These are phyloP conservation scores for Pichia sp. DNA, from an alignment of 1,139 yeast species.

Conservation along the genomic window DNA sequence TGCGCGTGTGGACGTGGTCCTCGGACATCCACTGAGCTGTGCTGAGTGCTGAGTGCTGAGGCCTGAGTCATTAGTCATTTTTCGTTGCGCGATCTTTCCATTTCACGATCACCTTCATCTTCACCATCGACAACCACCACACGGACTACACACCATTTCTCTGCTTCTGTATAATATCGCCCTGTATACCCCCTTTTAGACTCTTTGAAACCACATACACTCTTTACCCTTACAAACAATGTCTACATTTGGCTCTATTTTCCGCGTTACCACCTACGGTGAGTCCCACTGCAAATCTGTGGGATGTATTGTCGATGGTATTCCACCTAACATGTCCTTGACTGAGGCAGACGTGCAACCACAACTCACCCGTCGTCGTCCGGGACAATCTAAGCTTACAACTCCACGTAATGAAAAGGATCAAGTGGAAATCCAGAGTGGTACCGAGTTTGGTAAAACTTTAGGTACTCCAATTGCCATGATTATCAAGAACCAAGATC, in stretches of 20 bases:
- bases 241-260: constrained; percentile 60
- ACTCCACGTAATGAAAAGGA: constrained; percentile 97
- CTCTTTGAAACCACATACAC: too few species aligned
- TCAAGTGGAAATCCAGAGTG: constrained; percentile 85
- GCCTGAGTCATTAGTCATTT: too few species aligned
- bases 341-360: constrained; percentile 90
- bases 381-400: constrained; percentile 87
- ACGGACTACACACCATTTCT: too few species aligned
- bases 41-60: too few species aligned
- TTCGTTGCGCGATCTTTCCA: too few species aligned
- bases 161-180: too few species aligned
- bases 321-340: constrained; percentile 88
- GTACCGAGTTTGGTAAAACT: constrained; percentile 86
- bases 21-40: constrained; percentile 31
- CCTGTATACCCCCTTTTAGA: too few species aligned
- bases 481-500: constrained; percentile 91
- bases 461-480: constrained; percentile 95
- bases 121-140: too few species aligned
- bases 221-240: too few species aligned
- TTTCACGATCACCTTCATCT: too few species aligned
- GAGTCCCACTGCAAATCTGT: constrained; percentile 98
- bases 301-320: constrained; percentile 97
- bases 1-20: constrained; percentile 89
- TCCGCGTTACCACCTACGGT: constrained; percentile 88
- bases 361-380: constrained; percentile 93